phyloP scores from a whole-genome alignment of 1,284 basidiomycete genomes.

The Leccinum griseonigrum region DNA sequence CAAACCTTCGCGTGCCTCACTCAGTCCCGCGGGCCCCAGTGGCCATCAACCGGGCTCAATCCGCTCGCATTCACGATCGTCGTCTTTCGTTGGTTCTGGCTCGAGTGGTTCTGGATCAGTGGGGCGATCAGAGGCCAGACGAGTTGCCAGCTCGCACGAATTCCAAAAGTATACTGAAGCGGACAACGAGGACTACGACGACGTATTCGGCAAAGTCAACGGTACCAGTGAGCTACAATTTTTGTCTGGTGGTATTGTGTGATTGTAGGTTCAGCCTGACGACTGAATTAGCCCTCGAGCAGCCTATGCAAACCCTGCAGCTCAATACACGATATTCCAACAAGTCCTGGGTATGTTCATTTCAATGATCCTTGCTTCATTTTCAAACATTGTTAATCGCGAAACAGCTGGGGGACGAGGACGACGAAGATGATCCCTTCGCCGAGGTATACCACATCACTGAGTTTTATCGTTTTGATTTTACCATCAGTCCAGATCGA shows the following conservation, averaged over 20 bases:
- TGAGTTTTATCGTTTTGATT: slow-evolving; percentile 6
- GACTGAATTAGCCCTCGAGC: slow-evolving; percentile 48
- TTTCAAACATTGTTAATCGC: slow-evolving; percentile 1
- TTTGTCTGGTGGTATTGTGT: not conserved
- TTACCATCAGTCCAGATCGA: slow-evolving; percentile 60
- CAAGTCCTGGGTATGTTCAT: slow-evolving; percentile 72
- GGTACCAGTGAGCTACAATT: slow-evolving; percentile 49
- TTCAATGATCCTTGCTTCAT: slow-evolving; percentile 4
- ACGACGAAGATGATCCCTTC: slow-evolving; percentile 92
- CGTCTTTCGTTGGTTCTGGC: slow-evolving; percentile 52
- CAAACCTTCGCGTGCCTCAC: slow-evolving; percentile 47
- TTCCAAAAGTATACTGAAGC: slow-evolving; percentile 84
- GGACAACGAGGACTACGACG: slow-evolving; percentile 87
- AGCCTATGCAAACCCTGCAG: slow-evolving; percentile 68
- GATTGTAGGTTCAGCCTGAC: not conserved
- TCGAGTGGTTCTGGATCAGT: slow-evolving; percentile 49
- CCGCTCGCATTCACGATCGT: slow-evolving; percentile 47
- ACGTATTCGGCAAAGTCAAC: slow-evolving; percentile 81
- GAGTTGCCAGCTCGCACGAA: slow-evolving; percentile 52
- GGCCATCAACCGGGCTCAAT: slow-evolving; percentile 28
- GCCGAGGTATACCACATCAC: slow-evolving; percentile 62
- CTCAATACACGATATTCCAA: slow-evolving; percentile 83
- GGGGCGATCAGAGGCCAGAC: slow-evolving; percentile 59
- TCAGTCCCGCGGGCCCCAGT: slow-evolving; percentile 36
- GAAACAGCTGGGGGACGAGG: slow-evolving; percentile 69